Base-by-base conservation (phyloP, 2,329 filamentous ascomycete genomes). In the Ilyonectria sp. region DNA sequence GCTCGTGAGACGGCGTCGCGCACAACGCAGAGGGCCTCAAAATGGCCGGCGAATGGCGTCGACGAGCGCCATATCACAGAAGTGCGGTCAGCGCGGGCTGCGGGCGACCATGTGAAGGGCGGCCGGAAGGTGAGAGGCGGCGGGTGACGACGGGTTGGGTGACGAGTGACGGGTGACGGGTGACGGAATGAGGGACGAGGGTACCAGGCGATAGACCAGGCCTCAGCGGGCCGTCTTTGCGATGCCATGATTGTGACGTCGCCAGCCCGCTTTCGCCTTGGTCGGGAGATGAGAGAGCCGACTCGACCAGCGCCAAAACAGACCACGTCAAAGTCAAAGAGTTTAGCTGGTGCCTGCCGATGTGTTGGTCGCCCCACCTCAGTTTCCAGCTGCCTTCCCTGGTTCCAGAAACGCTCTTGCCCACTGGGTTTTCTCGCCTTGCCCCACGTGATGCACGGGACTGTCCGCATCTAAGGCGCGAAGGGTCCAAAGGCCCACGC, bases 41-140 rank as follows among this genome's bases (percentile, higher is more conserved):
- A 65, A 67, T 50, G 63, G 69, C 68, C 63, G 67, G 70, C 74
- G 70, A 74, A 71, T 71, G 60, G 73, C 69, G 65, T 53, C 44
- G 52, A 44, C 33, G 43, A 35, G 52, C 40, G 31, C 33, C 33
- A 49, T 70, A 59, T 60, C 59, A 66, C 65, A 68, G 44, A 65
- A 63, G 40, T 63, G 65, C 68, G 68, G 68, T 68, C 68, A 68
- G 53, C 62, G 47, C 17, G 40, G 29, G 60, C 43, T 35, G 26
- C 13, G 47, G 19, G 21, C 35, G 7, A 6, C 15, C 50, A 43
- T 59, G 43, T 60, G 43, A 60, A 56, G 37, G 57, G 50, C 52
- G 57, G 37, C 33, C 49, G 52, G 37, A 35, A 31, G 15, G 47
- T 17, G 37, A 43, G 15, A 7, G n/a, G 40, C 40, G 40, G 7